phyloP scores from a whole-genome alignment of 2,329 filamentous ascomycete genomes.

The Pseudogymnoascus sp. region DNA sequence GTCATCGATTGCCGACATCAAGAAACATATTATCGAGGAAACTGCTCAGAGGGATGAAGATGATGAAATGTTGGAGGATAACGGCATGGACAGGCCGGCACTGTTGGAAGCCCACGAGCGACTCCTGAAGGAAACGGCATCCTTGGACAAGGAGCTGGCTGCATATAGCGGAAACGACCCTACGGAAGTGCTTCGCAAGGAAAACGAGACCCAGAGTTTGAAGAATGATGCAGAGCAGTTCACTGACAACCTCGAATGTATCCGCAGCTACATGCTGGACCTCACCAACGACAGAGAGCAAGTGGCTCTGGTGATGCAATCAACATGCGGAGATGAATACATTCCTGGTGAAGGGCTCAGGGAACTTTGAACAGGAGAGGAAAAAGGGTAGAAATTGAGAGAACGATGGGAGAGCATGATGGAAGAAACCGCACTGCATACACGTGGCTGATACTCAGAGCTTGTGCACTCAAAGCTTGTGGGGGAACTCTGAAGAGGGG shows the following conservation, averaged over 20 bases:
- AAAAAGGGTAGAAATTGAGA: neutral
- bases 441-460: neutral
- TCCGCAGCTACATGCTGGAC: conserved; percentile 22
- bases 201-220: conserved; percentile 22
- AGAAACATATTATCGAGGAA: conserved; percentile 29
- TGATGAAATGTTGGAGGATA: conserved; percentile 25
- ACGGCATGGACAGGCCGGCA: conserved; percentile 20
- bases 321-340: conserved; percentile 39
- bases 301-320: conserved; percentile 28
- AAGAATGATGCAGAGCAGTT: conserved; percentile 23
- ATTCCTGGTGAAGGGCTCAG: conserved; percentile 38
- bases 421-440: neutral
- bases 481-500: conserved; percentile 23
- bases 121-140: conserved; percentile 22
- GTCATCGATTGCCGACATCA: conserved; percentile 26
- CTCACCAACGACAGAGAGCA: conserved; percentile 28
- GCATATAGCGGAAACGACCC: conserved; percentile 26
- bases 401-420: neutral
- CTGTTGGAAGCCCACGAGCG: conserved; percentile 22
- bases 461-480: neutral
- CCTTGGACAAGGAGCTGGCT: conserved; percentile 25
- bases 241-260: conserved; percentile 26
- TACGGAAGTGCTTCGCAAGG: conserved; percentile 21
- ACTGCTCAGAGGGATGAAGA: conserved; percentile 26
- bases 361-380: conserved; percentile 24